These are phyloP conservation scores for Penicillium crustosum DNA, from an alignment of 2,329 filamentous ascomycete genomes.

Conservation along the genomic window DNA sequence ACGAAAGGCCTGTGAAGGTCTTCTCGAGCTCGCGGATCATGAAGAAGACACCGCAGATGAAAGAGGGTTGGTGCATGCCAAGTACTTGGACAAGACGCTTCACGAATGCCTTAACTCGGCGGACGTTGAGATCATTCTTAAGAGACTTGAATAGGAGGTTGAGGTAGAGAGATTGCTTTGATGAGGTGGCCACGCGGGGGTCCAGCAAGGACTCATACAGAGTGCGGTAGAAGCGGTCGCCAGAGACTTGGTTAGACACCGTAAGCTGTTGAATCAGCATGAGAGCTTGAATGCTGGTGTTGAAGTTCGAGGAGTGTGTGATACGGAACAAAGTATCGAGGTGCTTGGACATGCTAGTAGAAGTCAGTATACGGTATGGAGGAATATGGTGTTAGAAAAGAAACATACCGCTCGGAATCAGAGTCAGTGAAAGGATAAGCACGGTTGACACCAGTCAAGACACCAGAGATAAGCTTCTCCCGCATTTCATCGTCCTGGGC, in stretches of 20 bases:
- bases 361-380: not conserved
- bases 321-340: constrained; percentile 93
- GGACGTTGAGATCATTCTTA: constrained; percentile 85
- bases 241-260: constrained; percentile 72
- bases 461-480: constrained; percentile 88
- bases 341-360: constrained; percentile 63
- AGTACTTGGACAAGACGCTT: constrained; percentile 89
- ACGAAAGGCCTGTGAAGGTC: constrained; percentile 76
- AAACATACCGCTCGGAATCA: constrained; percentile 67
- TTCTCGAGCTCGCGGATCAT: constrained; percentile 77
- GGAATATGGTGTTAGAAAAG: not conserved
- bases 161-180: constrained; percentile 92
- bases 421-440: constrained; percentile 89
- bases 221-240: constrained; percentile 91
- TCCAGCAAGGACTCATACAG: constrained; percentile 94
- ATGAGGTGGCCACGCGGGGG: constrained; percentile 81
- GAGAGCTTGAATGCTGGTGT: constrained; percentile 93
- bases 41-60: constrained; percentile 90
- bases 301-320: constrained; percentile 97
- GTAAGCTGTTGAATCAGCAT: constrained; percentile 93
- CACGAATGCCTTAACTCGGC: constrained; percentile 90
- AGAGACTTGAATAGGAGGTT: constrained; percentile 86
- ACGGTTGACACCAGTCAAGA: constrained; percentile 92
- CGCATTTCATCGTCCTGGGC: constrained; percentile 66
- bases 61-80: constrained; percentile 85